Evolutionary conservation across 108 stramenopile species (phyloP), one percentile per base, ranked within the genome.

Genomic region (Pseudonitzschia multiseries): DNA sequence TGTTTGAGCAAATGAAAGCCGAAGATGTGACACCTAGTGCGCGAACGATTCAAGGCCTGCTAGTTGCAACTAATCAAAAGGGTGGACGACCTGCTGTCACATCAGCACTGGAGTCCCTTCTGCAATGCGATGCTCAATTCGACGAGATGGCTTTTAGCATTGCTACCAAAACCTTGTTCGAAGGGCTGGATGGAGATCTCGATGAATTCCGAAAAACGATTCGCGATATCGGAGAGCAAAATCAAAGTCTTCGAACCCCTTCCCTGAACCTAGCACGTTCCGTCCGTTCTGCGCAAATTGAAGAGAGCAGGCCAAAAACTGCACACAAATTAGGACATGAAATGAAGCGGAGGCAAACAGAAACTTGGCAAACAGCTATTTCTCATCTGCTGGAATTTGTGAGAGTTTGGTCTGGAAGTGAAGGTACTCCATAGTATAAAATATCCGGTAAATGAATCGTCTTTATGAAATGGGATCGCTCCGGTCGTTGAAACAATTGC

Each of bases 251-350:
- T 43, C 66, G 75, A 46, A 52, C 44, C 17, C 48, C 67, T 20
- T 71, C 68, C 2, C 43, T 81, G 24, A 56, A 76, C 28, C 50
- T 81, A 21, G 53, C 51, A 9, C 71, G 75, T 27, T 48, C 75
- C 26, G 20, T 70, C 41, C 69, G 80, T 40, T 51, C 41, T 33
- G 80, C 80, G 41, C 64, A 81, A 65, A 46, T 81, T 1, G 78
- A 79, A 53, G 52, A 65, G 4, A 21, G 60, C 15, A 52, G 69
- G 22, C 50, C 28, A 33, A 36, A 65, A 8, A 36, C 64, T 2
- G 13, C 41, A 24, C 59, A 66, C 9, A 31, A 27, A n/a, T 36
- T 70, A 44, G 31, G 31, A 6, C 46, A 66, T 13, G 70, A 71
- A 53, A 56, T 66, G 50, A 21, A 56, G 32, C n/a, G 18, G 8